Base-by-base conservation (phyloP, 352 stramenopile genomes). In the Globisporangium recalcitrans region DNA sequence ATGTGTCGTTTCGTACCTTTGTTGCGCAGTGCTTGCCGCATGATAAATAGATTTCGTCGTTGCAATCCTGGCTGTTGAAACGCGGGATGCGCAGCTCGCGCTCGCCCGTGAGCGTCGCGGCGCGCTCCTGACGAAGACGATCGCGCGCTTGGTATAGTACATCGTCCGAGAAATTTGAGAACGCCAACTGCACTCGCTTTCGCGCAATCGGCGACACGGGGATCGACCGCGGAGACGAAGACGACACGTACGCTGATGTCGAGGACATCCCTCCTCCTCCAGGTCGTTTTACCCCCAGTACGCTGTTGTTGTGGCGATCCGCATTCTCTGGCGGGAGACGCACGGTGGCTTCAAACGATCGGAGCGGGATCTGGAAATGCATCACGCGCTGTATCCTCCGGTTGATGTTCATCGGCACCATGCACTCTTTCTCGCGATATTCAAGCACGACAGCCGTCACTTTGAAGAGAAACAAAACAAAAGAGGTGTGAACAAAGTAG, bases 371-470 rank as follows among this genome's bases (percentile, higher is more conserved):
- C 68, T 90, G 77, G 60, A 94, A 91, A 55, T 95, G 87, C 87
- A 95, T 95, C 54, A 93, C 83, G 21, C 86, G 84, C 48, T 89
- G 85, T 80, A 95, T 95, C 66, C 87, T 80, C 42, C 79, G 71
- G 66, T 93, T 91, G 68, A 94, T 93, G 63, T 83, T 90, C 47
- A 74, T 77, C 27, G 85, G 81, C 58, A 95, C 78, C 66, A 85
- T 82, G 64, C 75, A 84, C 55, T 95, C 85, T 52, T 94, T 95
- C 55, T 93, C 85, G 22, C 86, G 82, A 58, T 95, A 95, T 56
- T 93, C 85, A 16, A 95, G 70, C 59, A 95, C 87, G 4, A 95
- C 83, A 4, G 87, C 87, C 1, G 82, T 91, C 58, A 95, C 83
- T 93, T 14, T 26, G 24, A 24, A 22, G 13, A 3, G 4, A 48